Percentiles rank a stretch among this genome's conserved stretches.
These are phyloP conservation scores for Paramecium tetraurelia DNA, from an alignment of 73 alveolate genomes.

Conservation along the genomic window DNA sequence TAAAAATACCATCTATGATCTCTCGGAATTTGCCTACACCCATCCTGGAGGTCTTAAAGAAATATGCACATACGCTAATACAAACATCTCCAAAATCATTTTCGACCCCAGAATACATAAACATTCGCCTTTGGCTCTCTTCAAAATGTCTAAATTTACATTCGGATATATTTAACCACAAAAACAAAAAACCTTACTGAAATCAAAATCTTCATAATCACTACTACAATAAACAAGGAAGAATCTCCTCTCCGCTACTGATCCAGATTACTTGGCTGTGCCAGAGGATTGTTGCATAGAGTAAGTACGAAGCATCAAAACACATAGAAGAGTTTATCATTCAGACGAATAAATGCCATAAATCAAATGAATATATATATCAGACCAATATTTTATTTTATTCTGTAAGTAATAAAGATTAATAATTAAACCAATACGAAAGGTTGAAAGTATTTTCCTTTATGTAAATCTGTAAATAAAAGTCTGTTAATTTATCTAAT, in stretches of 20 bases:
- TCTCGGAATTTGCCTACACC: neutral
- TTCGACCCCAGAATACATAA: neutral
- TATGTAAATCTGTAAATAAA: neutral
- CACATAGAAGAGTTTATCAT: neutral
- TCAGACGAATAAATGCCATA: neutral
- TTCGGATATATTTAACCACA: neutral
- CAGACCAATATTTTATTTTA: neutral
- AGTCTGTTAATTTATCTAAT: neutral
- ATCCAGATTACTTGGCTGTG: neutral
- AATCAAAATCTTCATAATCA: neutral
- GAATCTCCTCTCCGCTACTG: neutral
- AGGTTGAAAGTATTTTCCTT: neutral
- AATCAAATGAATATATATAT: neutral
- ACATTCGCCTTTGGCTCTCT: neutral
- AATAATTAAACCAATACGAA: neutral
- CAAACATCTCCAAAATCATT: neutral
- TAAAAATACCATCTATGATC: neutral
- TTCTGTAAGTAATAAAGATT: neutral
- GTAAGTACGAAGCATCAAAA: neutral
- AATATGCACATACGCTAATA: neutral
- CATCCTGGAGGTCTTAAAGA: constrained; percentile 37
- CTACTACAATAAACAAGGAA: neutral
- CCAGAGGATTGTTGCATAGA: constrained; percentile 5
- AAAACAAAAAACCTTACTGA: neutral
- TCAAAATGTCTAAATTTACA: neutral